Evolutionary conservation across 176 grass and related monocot genomes (phyloP).

Genomic region (Musa schizocarpa): DNA sequence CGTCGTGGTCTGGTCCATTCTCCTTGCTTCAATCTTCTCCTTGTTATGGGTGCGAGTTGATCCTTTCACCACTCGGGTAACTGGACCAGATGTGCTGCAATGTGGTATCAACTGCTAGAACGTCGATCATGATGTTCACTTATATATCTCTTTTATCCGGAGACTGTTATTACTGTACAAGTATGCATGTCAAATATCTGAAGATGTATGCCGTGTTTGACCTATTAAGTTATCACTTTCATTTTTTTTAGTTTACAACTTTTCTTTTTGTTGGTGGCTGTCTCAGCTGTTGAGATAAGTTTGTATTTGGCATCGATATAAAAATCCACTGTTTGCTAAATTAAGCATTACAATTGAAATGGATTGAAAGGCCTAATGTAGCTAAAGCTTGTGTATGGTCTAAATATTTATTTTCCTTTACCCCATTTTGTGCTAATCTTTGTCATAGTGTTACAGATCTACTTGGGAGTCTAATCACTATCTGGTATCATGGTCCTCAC

Average conservation of each 20-base stretch:
- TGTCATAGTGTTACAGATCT: no score
- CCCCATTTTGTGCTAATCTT: no score
- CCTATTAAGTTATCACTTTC: background rate
- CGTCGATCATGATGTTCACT: no score
- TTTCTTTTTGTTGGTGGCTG: background rate
- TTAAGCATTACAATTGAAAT: background rate
- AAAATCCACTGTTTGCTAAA: background rate
- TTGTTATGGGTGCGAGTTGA: constrained; percentile 12
- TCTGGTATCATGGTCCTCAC: no score
- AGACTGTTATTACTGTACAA: background rate
- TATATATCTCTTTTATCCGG: no score
- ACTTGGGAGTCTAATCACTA: no score
- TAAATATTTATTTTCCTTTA: background rate
- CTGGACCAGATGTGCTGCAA: constrained; percentile 16
- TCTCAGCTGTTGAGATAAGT: background rate
- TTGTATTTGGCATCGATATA: background rate
- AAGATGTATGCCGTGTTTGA: background rate
- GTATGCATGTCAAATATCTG: background rate
- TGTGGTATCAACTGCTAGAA: constrained; percentile 19
- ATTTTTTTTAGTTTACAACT: constrained; percentile 1
- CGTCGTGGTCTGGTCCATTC: constrained; percentile 12
- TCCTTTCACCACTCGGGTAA: constrained; percentile 9
- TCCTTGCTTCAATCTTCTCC: constrained; percentile 19
- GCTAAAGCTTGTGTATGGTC: background rate
- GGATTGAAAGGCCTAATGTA: background rate